A percentile compares a stretch with the other conserved stretches of the same genome.
Conservation (phyloP, 2,329 filamentous ascomycete genomes). For the Phialophora chinensis region DNA sequence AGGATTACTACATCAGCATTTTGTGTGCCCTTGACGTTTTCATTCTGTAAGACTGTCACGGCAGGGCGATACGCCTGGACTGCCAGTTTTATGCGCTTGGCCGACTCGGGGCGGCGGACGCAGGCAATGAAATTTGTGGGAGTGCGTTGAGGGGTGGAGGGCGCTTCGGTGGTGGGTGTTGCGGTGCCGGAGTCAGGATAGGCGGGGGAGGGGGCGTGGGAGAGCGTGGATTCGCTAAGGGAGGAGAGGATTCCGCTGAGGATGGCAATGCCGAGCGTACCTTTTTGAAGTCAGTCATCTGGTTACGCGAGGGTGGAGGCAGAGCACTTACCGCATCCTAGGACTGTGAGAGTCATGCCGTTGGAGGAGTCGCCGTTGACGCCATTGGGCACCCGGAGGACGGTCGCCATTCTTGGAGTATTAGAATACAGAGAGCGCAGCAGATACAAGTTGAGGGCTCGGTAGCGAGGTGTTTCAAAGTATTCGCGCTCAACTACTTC, state of each 20-base stretch:
- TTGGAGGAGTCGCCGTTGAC: slow-evolving; percentile 19
- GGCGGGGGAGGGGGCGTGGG: slow-evolving; percentile 51
- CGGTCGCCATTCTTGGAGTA: slow-evolving; percentile 23
- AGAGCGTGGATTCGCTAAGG: slow-evolving; percentile 53
- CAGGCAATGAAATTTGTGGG: slow-evolving; percentile 82
- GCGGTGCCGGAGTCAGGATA: slow-evolving; percentile 47
- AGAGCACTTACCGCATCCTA: slow-evolving; percentile 74
- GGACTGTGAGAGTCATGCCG: slow-evolving; percentile 69
- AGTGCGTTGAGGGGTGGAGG: slow-evolving; percentile 59
- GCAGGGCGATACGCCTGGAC: slow-evolving; percentile 64
- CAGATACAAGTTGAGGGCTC: neutral
- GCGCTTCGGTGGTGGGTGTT: slow-evolving; percentile 43
- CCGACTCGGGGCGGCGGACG: slow-evolving; percentile 72
- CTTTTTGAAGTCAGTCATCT: slow-evolving; percentile 50
- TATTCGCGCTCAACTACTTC: neutral
- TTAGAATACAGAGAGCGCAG: neutral
- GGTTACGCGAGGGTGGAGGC: neutral
- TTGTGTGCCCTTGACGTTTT: slow-evolving; percentile 71
- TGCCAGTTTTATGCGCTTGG: slow-evolving; percentile 69
- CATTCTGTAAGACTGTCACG: slow-evolving; percentile 71
- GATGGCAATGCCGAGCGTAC: slow-evolving; percentile 85
- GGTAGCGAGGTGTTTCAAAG: neutral
- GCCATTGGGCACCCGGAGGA: slow-evolving; percentile 29
- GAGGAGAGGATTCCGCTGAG: slow-evolving; percentile 78
- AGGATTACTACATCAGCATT: slow-evolving; percentile 76